Evolutionary conservation across 1,139 yeast genomes (phyloP).

Genomic region (Diutina ranongensis): DNA sequence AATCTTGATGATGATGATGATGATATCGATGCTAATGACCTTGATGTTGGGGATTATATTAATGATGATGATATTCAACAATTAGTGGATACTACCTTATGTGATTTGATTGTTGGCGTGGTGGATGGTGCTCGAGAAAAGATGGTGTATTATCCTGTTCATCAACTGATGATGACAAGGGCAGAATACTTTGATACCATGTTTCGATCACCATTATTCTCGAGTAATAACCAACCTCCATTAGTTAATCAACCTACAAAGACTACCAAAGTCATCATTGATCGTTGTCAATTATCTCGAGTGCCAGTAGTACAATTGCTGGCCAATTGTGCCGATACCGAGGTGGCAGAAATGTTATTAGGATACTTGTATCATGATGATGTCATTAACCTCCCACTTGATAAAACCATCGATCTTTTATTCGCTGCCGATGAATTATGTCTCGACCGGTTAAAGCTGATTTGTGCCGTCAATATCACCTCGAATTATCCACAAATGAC

Average conservation of each 20-base stretch:
- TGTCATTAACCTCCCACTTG: conserved; percentile 34
- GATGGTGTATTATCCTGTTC: conserved; percentile 43
- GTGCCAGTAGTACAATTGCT: conserved; percentile 23
- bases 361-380: conserved; percentile 53
- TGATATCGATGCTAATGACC: conserved; percentile 21
- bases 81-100: conserved; percentile 19
- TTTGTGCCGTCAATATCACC: conserved; percentile 53
- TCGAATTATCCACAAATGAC: conserved; percentile 19
- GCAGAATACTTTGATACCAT: conserved; percentile 57
- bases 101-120: conserved; percentile 40
- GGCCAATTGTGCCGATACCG: conserved; percentile 16
- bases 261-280: conserved; percentile 12
- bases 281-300: conserved; percentile 15
- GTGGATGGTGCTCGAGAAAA: conserved; percentile 19
- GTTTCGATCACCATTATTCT: conserved; percentile 40
- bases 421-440: conserved; percentile 51
- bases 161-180: conserved; percentile 47
- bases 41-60: conserved; percentile 15
- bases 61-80: conserved; percentile 11
- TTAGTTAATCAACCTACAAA: conserved; percentile 6
- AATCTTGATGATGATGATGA: conserved; percentile 6
- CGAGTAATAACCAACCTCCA: conserved; percentile 8
- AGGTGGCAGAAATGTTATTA: conserved; percentile 43
- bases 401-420: conserved; percentile 42
- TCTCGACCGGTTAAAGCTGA: conserved; percentile 50